A percentile compares a stretch with the other conserved stretches of the same genome.
Evolutionary conservation across 495 filamentous ascomycete species (phyloP).

Genomic region (Xylaria curta): DNA sequence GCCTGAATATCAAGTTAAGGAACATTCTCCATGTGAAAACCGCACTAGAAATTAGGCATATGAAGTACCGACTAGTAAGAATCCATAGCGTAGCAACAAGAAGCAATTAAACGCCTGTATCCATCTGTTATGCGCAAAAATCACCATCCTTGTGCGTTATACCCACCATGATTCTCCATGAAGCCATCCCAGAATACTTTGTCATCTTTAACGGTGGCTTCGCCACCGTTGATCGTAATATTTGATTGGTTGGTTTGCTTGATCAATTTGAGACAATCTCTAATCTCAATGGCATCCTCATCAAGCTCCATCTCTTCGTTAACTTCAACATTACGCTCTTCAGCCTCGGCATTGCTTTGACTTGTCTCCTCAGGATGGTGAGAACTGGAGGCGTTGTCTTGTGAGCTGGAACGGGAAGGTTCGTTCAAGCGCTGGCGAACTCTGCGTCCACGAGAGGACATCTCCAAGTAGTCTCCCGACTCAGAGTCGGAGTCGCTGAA

Average conservation of each 20-base stretch:
- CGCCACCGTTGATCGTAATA: background rate
- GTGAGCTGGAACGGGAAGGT: background rate
- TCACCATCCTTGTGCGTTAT: background rate
- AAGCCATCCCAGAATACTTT: background rate
- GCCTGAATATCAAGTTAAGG: background rate
- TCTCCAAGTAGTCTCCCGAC: background rate
- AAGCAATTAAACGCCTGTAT: background rate
- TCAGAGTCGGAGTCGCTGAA: background rate
- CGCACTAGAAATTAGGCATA: background rate
- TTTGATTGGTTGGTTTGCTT: background rate
- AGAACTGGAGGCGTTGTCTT: no score
- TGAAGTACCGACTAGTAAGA: background rate
- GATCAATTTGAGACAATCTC: background rate
- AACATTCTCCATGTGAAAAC: background rate
- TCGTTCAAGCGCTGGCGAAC: background rate
- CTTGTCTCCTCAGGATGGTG: background rate
- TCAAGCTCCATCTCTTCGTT: background rate
- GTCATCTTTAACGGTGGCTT: background rate
- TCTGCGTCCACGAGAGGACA: background rate
- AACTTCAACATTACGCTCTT: background rate
- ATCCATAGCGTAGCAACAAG: background rate
- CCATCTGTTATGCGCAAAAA: background rate
- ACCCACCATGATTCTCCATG: background rate
- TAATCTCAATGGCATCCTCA: background rate
- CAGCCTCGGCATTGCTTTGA: background rate